A percentile compares a stretch with the other conserved stretches of the same genome.
Evolutionary conservation across 139 green algal species (phyloP).

Genomic region (Tetraselmis striata): DNA sequence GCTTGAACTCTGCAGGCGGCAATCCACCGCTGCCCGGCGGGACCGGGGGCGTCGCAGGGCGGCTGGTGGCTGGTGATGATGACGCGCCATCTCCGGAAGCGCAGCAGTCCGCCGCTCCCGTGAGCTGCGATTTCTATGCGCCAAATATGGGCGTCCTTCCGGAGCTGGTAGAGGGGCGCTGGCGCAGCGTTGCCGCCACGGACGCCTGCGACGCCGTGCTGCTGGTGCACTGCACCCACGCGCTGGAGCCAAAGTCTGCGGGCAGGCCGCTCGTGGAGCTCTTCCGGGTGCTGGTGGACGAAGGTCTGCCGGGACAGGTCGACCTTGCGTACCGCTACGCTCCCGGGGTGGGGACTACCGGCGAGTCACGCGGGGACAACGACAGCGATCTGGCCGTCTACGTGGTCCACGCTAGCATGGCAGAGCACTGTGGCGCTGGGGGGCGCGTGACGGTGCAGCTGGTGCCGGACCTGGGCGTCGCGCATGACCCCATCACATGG

Average conservation of each 20-base stretch:
- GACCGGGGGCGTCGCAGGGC: neutral
- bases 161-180: neutral
- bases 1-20: neutral
- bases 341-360: neutral
- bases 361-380: neutral
- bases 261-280: neutral
- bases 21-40: neutral
- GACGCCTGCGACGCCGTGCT: neutral
- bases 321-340: neutral
- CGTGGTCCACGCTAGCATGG: neutral
- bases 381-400: neutral
- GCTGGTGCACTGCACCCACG: neutral
- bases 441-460: neutral
- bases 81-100: too few relatives aligned
- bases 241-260: neutral
- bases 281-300: neutral
- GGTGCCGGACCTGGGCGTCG: neutral
- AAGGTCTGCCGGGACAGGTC: neutral
- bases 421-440: neutral
- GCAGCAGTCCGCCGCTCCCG: too few relatives aligned
- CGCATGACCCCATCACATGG: neutral
- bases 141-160: neutral
- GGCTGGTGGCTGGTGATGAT: too few relatives aligned
- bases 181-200: neutral
- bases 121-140: neutral